Conservation (phyloP, 2,329 filamentous ascomycete species). For the Talaromyces verruculosus region DNA sequence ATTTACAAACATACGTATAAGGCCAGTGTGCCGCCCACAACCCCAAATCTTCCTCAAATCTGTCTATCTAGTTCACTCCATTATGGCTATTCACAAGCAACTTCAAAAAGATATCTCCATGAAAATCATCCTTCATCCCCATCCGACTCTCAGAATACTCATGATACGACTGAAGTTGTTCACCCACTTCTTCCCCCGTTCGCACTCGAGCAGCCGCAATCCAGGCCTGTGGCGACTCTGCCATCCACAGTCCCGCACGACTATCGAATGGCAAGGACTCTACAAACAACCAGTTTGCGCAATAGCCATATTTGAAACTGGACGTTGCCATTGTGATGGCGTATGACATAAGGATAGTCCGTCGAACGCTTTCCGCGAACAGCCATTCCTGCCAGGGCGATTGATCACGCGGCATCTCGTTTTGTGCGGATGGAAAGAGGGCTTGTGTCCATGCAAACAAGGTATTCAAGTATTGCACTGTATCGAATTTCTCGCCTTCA, state of each 20-base stretch:
- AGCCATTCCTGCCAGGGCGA: constrained; percentile 17
- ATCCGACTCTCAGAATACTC: neutral
- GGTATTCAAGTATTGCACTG: neutral
- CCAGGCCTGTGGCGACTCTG: constrained; percentile 16
- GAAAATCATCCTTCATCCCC: neutral
- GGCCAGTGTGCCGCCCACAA: neutral
- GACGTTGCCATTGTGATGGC: neutral
- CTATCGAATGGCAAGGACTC: constrained; percentile 14
- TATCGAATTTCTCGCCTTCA: neutral
- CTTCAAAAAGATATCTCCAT: constrained; percentile 9
- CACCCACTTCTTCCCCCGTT: constrained; percentile 16
- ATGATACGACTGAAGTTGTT: constrained; percentile 11
- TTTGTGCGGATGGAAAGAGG: constrained; percentile 6
- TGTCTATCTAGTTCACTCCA: neutral
- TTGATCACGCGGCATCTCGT: neutral
- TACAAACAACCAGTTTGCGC: constrained; percentile 13
- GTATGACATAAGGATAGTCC: constrained; percentile 18
- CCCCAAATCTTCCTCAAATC: neutral
- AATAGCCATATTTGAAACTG: constrained; percentile 13
- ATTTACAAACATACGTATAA: neutral
- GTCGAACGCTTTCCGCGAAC: constrained; percentile 12
- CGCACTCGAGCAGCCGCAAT: constrained; percentile 8
- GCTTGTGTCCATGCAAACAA: constrained; percentile 6
- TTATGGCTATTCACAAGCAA: constrained; percentile 11
- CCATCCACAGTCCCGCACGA: constrained; percentile 15